Conservation (phyloP, 768 basidiomycete genomes). For the Tricholoma furcatifolium region DNA sequence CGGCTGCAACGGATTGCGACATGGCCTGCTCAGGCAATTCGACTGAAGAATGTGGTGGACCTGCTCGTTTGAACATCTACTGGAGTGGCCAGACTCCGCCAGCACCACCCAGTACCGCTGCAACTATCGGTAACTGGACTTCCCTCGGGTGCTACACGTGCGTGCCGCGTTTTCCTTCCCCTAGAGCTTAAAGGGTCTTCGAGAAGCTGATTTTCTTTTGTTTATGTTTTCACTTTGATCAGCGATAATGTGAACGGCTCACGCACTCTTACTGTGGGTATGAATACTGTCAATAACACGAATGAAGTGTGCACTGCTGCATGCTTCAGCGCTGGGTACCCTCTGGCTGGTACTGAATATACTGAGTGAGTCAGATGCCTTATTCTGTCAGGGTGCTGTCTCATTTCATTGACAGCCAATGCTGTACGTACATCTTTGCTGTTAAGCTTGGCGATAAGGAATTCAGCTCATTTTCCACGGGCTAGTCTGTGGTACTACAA, state of each 20-base stretch:
- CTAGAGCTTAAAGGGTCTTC: constrained; percentile 19
- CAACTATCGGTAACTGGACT: constrained; percentile 60
- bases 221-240: constrained; percentile 24
- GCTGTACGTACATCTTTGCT: constrained; percentile 42
- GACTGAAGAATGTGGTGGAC: constrained; percentile 59
- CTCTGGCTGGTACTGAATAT: constrained; percentile 39
- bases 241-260: constrained; percentile 45
- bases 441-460: constrained; percentile 1
- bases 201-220: constrained; percentile 39
- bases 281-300: constrained; percentile 38
- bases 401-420: constrained; percentile 45
- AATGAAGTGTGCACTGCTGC: constrained; percentile 58
- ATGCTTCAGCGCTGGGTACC: constrained; percentile 54
- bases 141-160: constrained; percentile 78
- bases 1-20: constrained; percentile 54
- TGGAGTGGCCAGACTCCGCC: constrained; percentile 61
- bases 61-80: constrained; percentile 58
- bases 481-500: constrained; percentile 48
- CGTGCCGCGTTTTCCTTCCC: constrained; percentile 16
- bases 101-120: constrained; percentile 48
- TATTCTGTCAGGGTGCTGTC: constrained; percentile 4
- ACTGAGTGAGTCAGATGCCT: constrained; percentile 26
- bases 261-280: constrained; percentile 38
- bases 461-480: background rate
- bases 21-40: constrained; percentile 61